Conservation (phyloP, 2,329 filamentous ascomycete genomes). For the Apiospora malaysiana region DNA sequence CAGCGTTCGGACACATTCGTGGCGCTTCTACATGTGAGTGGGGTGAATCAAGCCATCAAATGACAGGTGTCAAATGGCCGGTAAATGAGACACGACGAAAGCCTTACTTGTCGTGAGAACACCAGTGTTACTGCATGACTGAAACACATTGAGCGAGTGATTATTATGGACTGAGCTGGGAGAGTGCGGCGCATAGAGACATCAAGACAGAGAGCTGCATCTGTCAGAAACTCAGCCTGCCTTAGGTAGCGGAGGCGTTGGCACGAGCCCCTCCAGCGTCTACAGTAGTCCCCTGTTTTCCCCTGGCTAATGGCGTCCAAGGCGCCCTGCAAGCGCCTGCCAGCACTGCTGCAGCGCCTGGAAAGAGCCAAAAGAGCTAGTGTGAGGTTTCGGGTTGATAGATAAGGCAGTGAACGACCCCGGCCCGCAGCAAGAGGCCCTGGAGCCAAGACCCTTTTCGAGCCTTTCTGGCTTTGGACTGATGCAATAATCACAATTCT, state of each 20-base stretch:
- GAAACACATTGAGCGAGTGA: background rate
- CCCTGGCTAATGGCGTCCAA: background rate
- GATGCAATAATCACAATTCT: background rate
- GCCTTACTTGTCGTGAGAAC: background rate
- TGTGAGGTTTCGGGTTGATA: constrained; percentile 17
- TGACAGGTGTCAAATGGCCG: background rate
- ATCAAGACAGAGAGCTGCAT: background rate
- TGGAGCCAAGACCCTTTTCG: background rate
- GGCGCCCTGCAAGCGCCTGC: background rate
- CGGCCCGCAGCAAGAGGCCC: background rate
- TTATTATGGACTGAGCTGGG: background rate
- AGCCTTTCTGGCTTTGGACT: background rate
- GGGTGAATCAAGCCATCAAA: background rate
- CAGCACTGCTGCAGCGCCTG: background rate
- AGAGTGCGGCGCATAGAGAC: no score
- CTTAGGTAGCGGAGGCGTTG: no score
- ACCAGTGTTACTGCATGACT: background rate
- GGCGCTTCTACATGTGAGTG: background rate
- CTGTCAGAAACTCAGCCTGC: background rate
- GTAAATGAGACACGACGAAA: background rate
- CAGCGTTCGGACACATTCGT: background rate
- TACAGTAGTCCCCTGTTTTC: background rate
- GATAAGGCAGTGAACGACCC: constrained; percentile 14
- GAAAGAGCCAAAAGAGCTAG: constrained; percentile 5
- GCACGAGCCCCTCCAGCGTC: background rate